A percentile compares a stretch with the other conserved stretches of the same genome.
Evolutionary conservation across 352 stramenopile genomes (phyloP).

Genomic region (Stramenopiles sp.): DNA sequence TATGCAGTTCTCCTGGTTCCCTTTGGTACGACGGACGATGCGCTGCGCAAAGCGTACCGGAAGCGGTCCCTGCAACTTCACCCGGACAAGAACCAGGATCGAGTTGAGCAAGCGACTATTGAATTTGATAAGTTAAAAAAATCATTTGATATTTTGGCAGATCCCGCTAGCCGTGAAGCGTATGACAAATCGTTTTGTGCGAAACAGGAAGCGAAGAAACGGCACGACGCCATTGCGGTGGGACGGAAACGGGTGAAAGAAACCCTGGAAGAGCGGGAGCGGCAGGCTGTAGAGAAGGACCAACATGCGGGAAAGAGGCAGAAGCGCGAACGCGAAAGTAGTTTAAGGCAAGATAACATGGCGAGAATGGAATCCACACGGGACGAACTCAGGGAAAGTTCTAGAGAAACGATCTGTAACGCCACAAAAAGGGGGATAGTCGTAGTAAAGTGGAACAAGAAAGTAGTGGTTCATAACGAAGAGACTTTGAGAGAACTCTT

Average conservation of each 20-base stretch:
- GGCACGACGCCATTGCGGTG: neutral
- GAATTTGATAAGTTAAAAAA: neutral
- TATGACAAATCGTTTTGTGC: neutral
- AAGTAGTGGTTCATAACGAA: neutral
- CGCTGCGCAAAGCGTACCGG: conserved; percentile 40
- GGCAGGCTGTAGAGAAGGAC: no score
- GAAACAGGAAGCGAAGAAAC: neutral
- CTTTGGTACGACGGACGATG: no score
- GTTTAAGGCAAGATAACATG: no score
- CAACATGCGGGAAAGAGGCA: no score
- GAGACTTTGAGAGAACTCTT: conserved; percentile 1
- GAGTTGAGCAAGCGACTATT: neutral
- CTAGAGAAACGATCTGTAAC: no score
- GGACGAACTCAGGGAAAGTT: no score
- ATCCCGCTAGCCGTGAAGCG: neutral
- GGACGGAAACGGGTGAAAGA: neutral
- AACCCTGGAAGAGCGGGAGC: no score
- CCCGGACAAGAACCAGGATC: conserved; percentile 34
- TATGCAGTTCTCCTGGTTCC: no score
- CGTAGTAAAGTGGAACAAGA: conserved; percentile 7
- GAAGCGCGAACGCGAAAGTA: no score
- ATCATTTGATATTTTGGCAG: conserved; percentile 2
- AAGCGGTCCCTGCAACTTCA: conserved; percentile 35
- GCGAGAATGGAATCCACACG: no score
- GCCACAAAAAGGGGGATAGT: no score